Conservation (phyloP, 352 stramenopile species). For the Thalassiosira livingstoniorum region DNA sequence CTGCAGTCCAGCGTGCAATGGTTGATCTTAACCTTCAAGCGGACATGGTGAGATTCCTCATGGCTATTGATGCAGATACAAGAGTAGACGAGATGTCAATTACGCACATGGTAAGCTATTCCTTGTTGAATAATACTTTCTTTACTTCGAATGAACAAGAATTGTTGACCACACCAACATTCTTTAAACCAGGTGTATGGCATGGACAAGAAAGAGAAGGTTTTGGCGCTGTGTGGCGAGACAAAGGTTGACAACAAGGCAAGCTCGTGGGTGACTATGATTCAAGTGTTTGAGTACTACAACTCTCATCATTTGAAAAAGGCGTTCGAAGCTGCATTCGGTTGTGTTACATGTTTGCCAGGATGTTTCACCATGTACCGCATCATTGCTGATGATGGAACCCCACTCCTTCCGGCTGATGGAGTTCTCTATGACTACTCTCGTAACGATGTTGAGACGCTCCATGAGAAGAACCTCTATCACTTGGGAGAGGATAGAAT, state of each 20-base stretch:
- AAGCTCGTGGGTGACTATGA: conserved; percentile 63
- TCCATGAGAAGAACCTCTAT: conserved; percentile 81
- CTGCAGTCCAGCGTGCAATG: conserved; percentile 51
- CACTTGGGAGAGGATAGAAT: conserved; percentile 78
- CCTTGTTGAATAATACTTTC: too few relatives aligned
- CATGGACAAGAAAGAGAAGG: conserved; percentile 66
- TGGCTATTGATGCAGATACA: conserved; percentile 75
- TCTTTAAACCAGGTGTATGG: too few relatives aligned
- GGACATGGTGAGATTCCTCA: conserved; percentile 64
- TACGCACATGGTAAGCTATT: conserved; percentile 68
- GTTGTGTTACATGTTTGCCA: conserved; percentile 71
- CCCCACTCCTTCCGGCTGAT: conserved; percentile 60
- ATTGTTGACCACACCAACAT: too few relatives aligned
- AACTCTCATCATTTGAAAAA: conserved; percentile 71
- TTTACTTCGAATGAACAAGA: too few relatives aligned
- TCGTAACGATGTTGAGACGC: conserved; percentile 68
- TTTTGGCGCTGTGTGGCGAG: conserved; percentile 72
- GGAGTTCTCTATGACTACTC: conserved; percentile 67
- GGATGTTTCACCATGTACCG: conserved; percentile 77
- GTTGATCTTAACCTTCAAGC: conserved; percentile 57
- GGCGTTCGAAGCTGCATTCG: conserved; percentile 68
- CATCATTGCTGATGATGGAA: conserved; percentile 59
- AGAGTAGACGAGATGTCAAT: conserved; percentile 54
- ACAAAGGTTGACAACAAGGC: conserved; percentile 78
- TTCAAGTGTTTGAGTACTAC: conserved; percentile 76